Base-by-base conservation (phyloP, 805 yeast species). In the Metschnikowia chrysomelidarum region DNA sequence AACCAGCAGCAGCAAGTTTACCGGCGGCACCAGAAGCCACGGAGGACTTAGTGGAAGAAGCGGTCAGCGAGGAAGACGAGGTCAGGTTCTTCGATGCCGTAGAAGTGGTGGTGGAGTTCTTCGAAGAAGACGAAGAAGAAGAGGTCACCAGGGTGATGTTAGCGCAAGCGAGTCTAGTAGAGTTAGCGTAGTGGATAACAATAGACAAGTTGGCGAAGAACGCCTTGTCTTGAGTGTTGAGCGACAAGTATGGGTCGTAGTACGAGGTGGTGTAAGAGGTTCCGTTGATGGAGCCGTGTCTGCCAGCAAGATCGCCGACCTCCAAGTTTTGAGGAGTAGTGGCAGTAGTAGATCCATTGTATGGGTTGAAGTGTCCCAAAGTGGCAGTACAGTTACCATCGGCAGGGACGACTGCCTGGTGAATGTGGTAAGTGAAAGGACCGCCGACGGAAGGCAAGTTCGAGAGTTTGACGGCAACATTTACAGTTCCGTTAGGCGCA, bases 341-440 rank as follows among this genome's bases (percentile, higher is more conserved):
- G 12, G 60, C 51, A 24, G 45, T 53, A 10, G 37, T 43, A 12
- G 44, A 39, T 19, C 71, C 72, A 37, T 51, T 46, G 54, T 52
- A 66, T 12, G 72, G 71, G 49, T 67, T 58, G 42, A 67, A 60
- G 51, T 61, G 67, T 17, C 38, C 54, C 27, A 37, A 38, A 11
- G 72, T 62, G 26, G 57, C 69, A n/a, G 56, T 49, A 35, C 60
- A 55, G 40, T 41, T 40, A n/a, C 60, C 60, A 45, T 59, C 50
- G 5, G 57, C 24, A 9, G 71, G 71, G 23, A 67, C 69, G 10
- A 66, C 58, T 21, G 40, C 33, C 34, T 57, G 51, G 47, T 67
- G 70, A 38, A 67, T 54, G 45, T 64, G 69, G 57, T 67, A 67
- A 24, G 51, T 36, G 56, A 64, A 67, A 18, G 69, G 68, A 12